A percentile compares a stretch with the other conserved stretches of the same genome.
These are phyloP conservation scores for Cicer arietinum DNA, from an alignment of 306 rosid species.

Conservation along the genomic window DNA sequence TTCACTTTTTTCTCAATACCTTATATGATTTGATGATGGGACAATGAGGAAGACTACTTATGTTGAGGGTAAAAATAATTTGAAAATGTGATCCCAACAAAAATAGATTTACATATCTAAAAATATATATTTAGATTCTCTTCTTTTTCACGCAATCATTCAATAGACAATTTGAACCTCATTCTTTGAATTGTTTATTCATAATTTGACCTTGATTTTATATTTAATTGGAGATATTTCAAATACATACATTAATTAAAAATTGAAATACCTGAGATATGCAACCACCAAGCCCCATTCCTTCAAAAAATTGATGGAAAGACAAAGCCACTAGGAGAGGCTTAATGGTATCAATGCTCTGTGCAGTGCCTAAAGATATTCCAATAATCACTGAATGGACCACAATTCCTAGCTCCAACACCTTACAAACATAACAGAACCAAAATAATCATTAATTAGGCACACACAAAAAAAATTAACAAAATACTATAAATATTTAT, in stretches of 20 bases:
- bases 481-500: not conserved
- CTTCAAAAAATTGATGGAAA: conserved; percentile 92
- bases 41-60: not conserved
- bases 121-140: not conserved
- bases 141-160: not conserved
- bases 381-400: conserved; percentile 89
- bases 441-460: not conserved
- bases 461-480: not conserved
- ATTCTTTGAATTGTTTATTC: not conserved
- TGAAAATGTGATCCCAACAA: not conserved
- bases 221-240: not conserved
- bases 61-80: not conserved
- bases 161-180: not conserved
- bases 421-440: conserved; percentile 45
- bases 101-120: not conserved
- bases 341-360: conserved; percentile 60
- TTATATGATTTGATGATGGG: not conserved
- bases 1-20: not conserved
- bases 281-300: conserved; percentile 93
- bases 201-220: no score
- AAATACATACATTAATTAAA: not conserved
- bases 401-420: conserved; percentile 82
- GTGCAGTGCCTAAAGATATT: conserved; percentile 67
- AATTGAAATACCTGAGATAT: conserved; percentile 68
- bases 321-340: conserved; percentile 74